Percentiles rank a stretch among this genome's conserved stretches.
Conservation (phyloP, 2,329 filamentous ascomycete genomes). For the Ilyonectria robusta region DNA sequence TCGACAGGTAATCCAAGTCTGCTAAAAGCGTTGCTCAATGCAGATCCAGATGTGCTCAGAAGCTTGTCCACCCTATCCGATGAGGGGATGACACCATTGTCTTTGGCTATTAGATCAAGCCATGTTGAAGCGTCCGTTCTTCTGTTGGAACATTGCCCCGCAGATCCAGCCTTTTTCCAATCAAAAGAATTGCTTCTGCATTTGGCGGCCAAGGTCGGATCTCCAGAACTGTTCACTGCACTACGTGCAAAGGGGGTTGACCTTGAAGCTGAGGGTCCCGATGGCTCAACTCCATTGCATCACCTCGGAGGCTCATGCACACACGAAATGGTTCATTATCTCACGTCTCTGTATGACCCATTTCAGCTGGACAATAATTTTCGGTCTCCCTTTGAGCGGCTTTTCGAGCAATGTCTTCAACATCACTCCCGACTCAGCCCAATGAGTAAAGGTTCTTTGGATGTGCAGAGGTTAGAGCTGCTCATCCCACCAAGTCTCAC, state of each 20-base stretch:
- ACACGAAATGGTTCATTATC: not conserved
- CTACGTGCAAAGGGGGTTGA: not conserved
- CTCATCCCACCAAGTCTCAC: not conserved
- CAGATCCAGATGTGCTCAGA: not conserved
- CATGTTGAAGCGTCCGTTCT: not conserved
- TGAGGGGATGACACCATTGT: not conserved
- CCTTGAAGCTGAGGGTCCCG: not conserved
- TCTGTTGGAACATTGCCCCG: not conserved
- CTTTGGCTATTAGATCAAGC: not conserved
- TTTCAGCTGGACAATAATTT: not conserved
- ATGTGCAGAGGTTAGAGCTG: not conserved
- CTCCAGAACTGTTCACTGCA: not conserved
- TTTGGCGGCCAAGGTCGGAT: not conserved
- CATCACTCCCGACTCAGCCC: too few relatives aligned
- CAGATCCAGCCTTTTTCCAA: not conserved
- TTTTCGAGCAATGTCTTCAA: not conserved
- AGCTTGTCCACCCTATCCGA: not conserved
- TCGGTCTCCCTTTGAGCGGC: not conserved
- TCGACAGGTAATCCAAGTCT: not conserved
- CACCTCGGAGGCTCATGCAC: not conserved
- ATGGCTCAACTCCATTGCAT: slow-evolving; percentile 14
- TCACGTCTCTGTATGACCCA: not conserved
- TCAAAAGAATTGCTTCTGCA: slow-evolving; percentile 2
- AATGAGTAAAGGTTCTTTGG: not conserved
- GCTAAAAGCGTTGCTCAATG: not conserved